phyloP scores from a whole-genome alignment of 257 asterid species.

The Rhazya stricta region DNA sequence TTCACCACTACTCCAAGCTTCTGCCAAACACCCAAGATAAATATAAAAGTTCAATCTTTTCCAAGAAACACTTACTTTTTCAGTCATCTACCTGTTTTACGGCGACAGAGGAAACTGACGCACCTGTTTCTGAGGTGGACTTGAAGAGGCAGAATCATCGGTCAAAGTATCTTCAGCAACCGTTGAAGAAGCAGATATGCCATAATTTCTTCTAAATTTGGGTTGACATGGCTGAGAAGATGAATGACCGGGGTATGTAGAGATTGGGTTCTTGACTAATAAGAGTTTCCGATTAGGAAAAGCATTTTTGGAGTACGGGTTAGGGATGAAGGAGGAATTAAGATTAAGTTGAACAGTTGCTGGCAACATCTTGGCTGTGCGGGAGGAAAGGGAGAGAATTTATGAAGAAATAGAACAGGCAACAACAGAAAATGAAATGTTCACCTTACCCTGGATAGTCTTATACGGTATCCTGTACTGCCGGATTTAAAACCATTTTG shows the following conservation, averaged over 20 bases:
- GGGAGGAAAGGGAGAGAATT: not conserved
- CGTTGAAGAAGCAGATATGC: slow-evolving; percentile 20
- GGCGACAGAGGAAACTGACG: not conserved
- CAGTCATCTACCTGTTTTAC: not conserved
- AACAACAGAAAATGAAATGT: too few relatives aligned
- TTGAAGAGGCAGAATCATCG: slow-evolving; percentile 19
- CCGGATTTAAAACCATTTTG: too few relatives aligned
- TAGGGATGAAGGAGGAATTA: slow-evolving; percentile 1
- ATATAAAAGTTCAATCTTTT: not conserved
- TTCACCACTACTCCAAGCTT: slow-evolving; percentile 42
- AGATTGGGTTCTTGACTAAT: slow-evolving; percentile 5
- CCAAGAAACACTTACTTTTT: not conserved
- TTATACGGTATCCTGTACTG: too few relatives aligned
- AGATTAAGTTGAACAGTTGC: slow-evolving; percentile 9
- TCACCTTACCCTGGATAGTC: too few relatives aligned
- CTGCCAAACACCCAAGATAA: slow-evolving; percentile 14
- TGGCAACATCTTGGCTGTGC: slow-evolving; percentile 19
- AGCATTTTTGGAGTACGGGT: slow-evolving; percentile 2
- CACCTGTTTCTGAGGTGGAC: slow-evolving; percentile 30
- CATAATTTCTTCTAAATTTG: slow-evolving; percentile 12
- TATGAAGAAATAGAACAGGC: not conserved
- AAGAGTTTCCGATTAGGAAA: slow-evolving; percentile 8
- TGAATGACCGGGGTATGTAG: not conserved
- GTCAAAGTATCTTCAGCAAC: slow-evolving; percentile 11
- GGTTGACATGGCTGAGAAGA: slow-evolving; percentile 6